Evolutionary conservation across 2,329 filamentous ascomycete species (phyloP).

Genomic region (Conoideocrella luteorostrata): DNA sequence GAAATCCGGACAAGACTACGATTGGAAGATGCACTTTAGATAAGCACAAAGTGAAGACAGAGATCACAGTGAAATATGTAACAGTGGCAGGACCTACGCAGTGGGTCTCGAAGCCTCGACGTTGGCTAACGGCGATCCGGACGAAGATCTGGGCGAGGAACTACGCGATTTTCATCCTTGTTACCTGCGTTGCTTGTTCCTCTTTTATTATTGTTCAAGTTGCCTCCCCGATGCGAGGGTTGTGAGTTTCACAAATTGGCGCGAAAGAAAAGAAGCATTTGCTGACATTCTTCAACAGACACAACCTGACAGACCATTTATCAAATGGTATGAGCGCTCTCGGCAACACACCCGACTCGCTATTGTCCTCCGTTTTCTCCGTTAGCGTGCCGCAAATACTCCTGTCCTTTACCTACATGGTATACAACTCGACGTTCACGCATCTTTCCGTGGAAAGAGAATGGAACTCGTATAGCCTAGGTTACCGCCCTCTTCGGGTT

Average conservation of each 20-base stretch:
- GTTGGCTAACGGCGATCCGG: background rate
- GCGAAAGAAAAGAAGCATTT: background rate
- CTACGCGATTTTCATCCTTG: background rate
- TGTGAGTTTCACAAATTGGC: background rate
- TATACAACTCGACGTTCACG: background rate
- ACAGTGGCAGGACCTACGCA: background rate
- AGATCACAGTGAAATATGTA: background rate
- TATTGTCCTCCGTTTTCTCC: background rate
- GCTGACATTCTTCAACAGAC: background rate
- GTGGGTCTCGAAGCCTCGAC: background rate
- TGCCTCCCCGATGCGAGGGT: background rate
- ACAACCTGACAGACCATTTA: background rate
- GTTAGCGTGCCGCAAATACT: background rate
- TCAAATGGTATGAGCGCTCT: background rate
- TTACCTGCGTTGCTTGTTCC: background rate
- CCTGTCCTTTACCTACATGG: background rate
- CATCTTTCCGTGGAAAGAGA: background rate
- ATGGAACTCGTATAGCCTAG: background rate
- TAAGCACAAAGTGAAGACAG: background rate
- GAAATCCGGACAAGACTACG: background rate
- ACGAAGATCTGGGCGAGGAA: background rate
- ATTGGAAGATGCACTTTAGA: background rate
- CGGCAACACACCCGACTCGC: background rate
- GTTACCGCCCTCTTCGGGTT: background rate
- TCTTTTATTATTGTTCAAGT: background rate